These are phyloP conservation scores for Phyllosticta citrichinensis DNA, from an alignment of 2,329 filamentous ascomycete species.

Conservation along the genomic window DNA sequence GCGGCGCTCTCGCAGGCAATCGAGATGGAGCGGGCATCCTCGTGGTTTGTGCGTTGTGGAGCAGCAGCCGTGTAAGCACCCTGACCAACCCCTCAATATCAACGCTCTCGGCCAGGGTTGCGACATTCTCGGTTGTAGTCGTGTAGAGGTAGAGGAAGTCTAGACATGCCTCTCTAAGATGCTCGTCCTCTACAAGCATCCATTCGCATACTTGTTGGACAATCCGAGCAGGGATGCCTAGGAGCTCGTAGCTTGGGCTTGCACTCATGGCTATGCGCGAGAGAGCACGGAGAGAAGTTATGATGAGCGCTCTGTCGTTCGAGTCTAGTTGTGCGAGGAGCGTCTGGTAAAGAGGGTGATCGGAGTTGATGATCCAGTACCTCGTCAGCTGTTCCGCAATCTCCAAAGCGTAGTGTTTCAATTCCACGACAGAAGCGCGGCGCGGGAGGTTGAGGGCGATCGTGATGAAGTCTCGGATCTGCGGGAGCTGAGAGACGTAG, in stretches of 20 bases:
- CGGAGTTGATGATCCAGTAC: conserved; percentile 59
- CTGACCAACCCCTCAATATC: conserved; percentile 59
- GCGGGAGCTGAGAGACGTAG: conserved; percentile 64
- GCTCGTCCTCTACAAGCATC: conserved; percentile 78
- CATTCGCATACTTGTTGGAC: conserved; percentile 62
- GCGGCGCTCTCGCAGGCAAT: not conserved
- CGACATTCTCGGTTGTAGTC: conserved; percentile 73
- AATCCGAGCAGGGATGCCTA: conserved; percentile 59
- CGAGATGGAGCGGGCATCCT: conserved; percentile 45
- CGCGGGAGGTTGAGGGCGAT: conserved; percentile 70
- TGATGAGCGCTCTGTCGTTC: conserved; percentile 69
- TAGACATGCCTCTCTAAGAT: conserved; percentile 75
- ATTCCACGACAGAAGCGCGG: conserved; percentile 62
- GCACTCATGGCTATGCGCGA: conserved; percentile 82
- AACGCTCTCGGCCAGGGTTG: conserved; percentile 54
- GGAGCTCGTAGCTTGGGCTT: conserved; percentile 42
- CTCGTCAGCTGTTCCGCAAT: conserved; percentile 85
- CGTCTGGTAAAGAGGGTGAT: conserved; percentile 70
- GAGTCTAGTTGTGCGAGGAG: conserved; percentile 47
- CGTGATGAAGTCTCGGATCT: conserved; percentile 72
- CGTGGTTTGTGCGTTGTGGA: conserved; percentile 58
- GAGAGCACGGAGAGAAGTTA: conserved; percentile 71
- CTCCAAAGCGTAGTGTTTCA: conserved; percentile 85
- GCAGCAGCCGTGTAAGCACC: conserved; percentile 69
- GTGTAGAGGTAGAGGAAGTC: conserved; percentile 97